Conservation (phyloP, 306 rosid species). For the Vigna mungo region DNA sequence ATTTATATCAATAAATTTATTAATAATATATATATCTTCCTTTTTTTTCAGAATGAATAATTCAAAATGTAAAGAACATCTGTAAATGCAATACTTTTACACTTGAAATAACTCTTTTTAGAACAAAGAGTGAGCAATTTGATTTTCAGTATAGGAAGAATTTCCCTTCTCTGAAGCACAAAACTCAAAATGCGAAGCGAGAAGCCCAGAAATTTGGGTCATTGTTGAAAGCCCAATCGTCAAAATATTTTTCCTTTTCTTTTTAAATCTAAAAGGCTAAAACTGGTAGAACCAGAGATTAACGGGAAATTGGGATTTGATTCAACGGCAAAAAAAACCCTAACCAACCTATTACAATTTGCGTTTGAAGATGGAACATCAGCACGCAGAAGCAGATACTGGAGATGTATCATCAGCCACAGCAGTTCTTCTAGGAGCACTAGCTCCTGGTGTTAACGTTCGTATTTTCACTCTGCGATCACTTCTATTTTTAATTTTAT, state of each 20-base stretch:
- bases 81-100: too few relatives aligned
- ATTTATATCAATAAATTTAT: too few relatives aligned
- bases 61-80: too few relatives aligned
- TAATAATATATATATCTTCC: too few relatives aligned
- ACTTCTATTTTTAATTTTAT: background rate
- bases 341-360: background rate
- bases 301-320: background rate
- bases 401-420: slow-evolving; percentile 71
- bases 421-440: slow-evolving; percentile 87
- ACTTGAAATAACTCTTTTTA: too few relatives aligned
- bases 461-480: slow-evolving; percentile 29
- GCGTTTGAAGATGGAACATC: slow-evolving; percentile 50
- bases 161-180: background rate
- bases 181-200: background rate
- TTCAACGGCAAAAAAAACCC: slow-evolving; percentile 21
- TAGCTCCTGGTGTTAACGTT: slow-evolving; percentile 93
- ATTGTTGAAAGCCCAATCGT: background rate
- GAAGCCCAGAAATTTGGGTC: background rate
- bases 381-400: slow-evolving; percentile 38
- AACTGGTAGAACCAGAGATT: background rate
- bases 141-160: background rate
- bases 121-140: too few relatives aligned
- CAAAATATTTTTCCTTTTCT: background rate
- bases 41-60: too few relatives aligned
- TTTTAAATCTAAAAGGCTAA: background rate